These are phyloP conservation scores for Stagonosporopsis rhizophila DNA, from an alignment of 2,329 filamentous ascomycete genomes.

Conservation along the genomic window DNA sequence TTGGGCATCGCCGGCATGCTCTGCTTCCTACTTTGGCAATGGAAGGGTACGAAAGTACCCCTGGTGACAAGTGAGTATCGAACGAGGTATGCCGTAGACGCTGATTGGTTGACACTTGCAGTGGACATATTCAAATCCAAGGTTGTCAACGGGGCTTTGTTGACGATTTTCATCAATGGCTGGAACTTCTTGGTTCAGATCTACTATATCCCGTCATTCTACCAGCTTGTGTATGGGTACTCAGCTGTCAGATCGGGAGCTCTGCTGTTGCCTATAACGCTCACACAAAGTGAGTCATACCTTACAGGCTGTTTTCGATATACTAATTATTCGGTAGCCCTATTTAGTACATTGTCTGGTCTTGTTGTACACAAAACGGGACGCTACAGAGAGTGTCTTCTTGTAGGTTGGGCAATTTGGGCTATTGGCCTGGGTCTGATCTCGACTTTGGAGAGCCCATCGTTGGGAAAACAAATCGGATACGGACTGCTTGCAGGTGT, in stretches of 20 bases:
- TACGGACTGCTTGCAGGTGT: constrained; percentile 31
- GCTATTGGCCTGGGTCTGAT: constrained; percentile 27
- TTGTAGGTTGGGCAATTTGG: constrained; percentile 32
- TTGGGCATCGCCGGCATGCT: constrained; percentile 58
- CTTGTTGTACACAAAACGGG: constrained; percentile 29
- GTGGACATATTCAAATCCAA: constrained; percentile 28
- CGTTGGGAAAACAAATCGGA: constrained; percentile 27
- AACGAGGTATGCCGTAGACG: not conserved
- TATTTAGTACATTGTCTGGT: constrained; percentile 32
- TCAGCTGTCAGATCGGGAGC: constrained; percentile 59
- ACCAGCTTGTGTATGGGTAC: constrained; percentile 64
- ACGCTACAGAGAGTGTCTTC: constrained; percentile 28
- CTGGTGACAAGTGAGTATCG: constrained; percentile 61
- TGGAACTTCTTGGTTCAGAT: constrained; percentile 66
- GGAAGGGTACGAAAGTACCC: constrained; percentile 63
- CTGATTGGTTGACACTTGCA: constrained; percentile 3
- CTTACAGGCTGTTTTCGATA: not conserved
- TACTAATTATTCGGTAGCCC: constrained; percentile 9
- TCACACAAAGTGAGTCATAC: constrained; percentile 46
- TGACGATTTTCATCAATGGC: constrained; percentile 64
- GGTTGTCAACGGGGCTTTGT: constrained; percentile 26
- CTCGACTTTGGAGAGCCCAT: constrained; percentile 24
- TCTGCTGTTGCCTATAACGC: constrained; percentile 55
- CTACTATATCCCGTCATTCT: constrained; percentile 69
- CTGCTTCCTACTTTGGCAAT: constrained; percentile 63